A percentile compares a stretch with the other conserved stretches of the same genome.
Evolutionary conservation across 106 monocot genomes (phyloP).

Genomic region (Allium cepa): DNA sequence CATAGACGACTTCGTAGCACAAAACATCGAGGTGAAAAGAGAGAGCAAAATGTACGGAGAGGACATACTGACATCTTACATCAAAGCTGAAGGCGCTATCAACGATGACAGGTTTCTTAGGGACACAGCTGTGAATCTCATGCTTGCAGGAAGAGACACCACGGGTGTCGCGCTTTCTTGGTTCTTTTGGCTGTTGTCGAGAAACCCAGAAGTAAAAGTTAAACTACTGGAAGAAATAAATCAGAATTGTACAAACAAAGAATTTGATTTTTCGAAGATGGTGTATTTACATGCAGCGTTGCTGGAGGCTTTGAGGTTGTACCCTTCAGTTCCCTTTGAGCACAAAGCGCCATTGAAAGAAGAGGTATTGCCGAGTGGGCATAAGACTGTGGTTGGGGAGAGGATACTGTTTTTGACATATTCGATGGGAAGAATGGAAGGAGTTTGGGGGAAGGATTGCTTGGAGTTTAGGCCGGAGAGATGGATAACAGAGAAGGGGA

Average conservation of each 20-base stretch:
- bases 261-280: not conserved
- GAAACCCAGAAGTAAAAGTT: constrained; percentile 20
- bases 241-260: too few relatives aligned
- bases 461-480: constrained; percentile 45
- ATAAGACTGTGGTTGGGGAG: constrained; percentile 7
- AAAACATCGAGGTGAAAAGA: constrained; percentile 18
- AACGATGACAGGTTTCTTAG: constrained; percentile 11
- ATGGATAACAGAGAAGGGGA: constrained; percentile 46
- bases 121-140: constrained; percentile 32
- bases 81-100: not conserved
- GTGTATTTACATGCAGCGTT: constrained; percentile 68
- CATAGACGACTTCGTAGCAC: constrained; percentile 29
- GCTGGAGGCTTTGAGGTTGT: constrained; percentile 47
- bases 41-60: constrained; percentile 8
- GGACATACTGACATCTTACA: constrained; percentile 18
- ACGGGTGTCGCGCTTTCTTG: constrained; percentile 41
- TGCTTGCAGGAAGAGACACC: constrained; percentile 62
- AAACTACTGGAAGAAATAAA: constrained; percentile 44
- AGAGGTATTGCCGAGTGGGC: constrained; percentile 48
- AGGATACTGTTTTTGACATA: constrained; percentile 31
- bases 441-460: constrained; percentile 78
- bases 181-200: constrained; percentile 55
- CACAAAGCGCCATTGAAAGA: constrained; percentile 25
- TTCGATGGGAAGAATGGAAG: constrained; percentile 46
- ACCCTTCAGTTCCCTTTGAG: constrained; percentile 53